phyloP scores from a whole-genome alignment of 169 alveolate species.

The Toxoplasma gondii region DNA sequence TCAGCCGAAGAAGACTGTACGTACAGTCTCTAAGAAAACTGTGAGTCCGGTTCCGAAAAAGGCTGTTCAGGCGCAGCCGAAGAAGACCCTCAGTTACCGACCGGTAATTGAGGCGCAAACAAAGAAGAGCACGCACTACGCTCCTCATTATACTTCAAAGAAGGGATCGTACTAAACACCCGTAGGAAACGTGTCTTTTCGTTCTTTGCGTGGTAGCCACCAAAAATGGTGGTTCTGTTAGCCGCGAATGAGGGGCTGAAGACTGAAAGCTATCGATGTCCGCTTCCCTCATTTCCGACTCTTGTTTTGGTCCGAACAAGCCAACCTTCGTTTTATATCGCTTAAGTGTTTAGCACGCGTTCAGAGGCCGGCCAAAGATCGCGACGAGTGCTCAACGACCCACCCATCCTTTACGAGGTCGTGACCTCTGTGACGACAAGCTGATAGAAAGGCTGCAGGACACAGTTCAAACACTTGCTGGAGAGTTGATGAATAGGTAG shows the following conservation, averaged over 20 bases:
- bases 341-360: background rate
- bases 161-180: background rate
- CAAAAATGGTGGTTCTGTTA: background rate
- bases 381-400: background rate
- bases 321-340: background rate
- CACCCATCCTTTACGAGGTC: background rate
- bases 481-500: background rate
- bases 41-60: background rate
- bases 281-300: background rate
- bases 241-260: background rate
- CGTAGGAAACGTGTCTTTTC: background rate
- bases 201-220: background rate
- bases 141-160: background rate
- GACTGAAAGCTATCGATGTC: background rate
- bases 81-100: background rate
- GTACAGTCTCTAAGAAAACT: background rate
- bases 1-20: slow-evolving; percentile 16
- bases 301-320: background rate
- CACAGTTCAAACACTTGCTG: background rate
- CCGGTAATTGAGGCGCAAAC: background rate
- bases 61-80: background rate
- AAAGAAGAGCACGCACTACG: background rate
- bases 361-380: slow-evolving; percentile 1
- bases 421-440: background rate
- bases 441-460: background rate